These are phyloP conservation scores for Rostrohypoxylon terebratum DNA, from an alignment of 495 filamentous ascomycete species.

Conservation along the genomic window DNA sequence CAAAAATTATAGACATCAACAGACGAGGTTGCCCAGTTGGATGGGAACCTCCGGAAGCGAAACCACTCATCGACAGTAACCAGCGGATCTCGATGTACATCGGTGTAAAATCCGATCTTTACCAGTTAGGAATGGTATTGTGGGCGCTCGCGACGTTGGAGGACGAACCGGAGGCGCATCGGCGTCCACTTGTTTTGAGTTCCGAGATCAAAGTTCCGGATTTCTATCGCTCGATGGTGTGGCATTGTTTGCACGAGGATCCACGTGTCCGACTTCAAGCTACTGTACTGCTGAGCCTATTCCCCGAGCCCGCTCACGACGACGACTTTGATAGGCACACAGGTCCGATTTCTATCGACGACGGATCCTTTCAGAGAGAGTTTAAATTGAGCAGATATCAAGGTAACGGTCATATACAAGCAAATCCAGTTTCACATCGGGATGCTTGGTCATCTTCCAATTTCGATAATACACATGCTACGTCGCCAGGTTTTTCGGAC, in stretches of 20 bases:
- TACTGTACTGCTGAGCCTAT: constrained; percentile 53
- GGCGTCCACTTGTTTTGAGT: constrained; percentile 71
- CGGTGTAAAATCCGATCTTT: constrained; percentile 96
- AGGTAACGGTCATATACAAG: constrained; percentile 39
- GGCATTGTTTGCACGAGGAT: constrained; percentile 58
- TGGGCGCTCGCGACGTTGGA: constrained; percentile 90
- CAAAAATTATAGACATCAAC: constrained; percentile 99
- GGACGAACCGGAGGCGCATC: constrained; percentile 88
- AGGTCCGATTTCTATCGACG: constrained; percentile 51
- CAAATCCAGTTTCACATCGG: constrained; percentile 50
- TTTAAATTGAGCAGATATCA: constrained; percentile 48
- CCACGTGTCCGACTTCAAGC: constrained; percentile 59
- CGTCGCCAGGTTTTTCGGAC: constrained; percentile 45
- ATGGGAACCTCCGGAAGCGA: constrained; percentile 97
- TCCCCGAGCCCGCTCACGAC: constrained; percentile 52
- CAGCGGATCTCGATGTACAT: constrained; percentile 98
- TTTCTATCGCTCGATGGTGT: constrained; percentile 60
- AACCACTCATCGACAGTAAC: constrained; percentile 85
- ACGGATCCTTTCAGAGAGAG: constrained; percentile 48
- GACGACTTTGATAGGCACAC: constrained; percentile 40
- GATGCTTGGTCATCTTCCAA: constrained; percentile 51
- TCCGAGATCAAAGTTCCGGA: constrained; percentile 55
- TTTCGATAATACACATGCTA: constrained; percentile 41
- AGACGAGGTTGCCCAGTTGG: constrained; percentile 93
- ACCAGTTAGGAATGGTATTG: constrained; percentile 95